These are phyloP conservation scores for Colletotrichum lupini DNA, from an alignment of 2,329 filamentous ascomycete genomes.

Conservation along the genomic window DNA sequence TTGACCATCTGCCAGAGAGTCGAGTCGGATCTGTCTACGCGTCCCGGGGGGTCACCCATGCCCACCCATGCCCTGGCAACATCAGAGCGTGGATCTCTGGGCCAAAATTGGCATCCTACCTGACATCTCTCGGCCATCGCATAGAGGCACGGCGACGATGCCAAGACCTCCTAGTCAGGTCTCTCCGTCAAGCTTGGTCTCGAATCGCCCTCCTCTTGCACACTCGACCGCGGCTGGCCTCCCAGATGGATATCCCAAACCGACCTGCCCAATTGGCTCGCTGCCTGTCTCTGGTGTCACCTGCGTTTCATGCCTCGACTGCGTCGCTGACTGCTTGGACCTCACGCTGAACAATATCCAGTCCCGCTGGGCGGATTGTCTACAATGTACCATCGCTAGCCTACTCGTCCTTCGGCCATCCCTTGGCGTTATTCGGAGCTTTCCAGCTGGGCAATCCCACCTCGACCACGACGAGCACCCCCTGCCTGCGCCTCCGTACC, in stretches of 20 bases:
- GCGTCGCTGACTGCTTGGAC: slow-evolving; percentile 29
- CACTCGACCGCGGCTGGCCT: slow-evolving; percentile 8
- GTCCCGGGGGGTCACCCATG: slow-evolving; percentile 6
- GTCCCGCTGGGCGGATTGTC: slow-evolving; percentile 10
- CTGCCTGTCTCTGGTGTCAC: slow-evolving; percentile 32
- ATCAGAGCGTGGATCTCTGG: slow-evolving; percentile 30
- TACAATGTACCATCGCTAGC: background rate
- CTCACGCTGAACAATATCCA: background rate
- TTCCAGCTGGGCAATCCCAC: slow-evolving; percentile 32
- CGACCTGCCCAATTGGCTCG: slow-evolving; percentile 26
- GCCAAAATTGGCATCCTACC: slow-evolving; percentile 33
- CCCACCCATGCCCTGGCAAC: slow-evolving; percentile 6
- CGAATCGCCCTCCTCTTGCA: slow-evolving; percentile 26
- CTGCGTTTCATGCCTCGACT: slow-evolving; percentile 35
- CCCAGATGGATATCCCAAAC: slow-evolving; percentile 26
- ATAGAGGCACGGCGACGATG: slow-evolving; percentile 34
- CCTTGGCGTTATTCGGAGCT: slow-evolving; percentile 28
- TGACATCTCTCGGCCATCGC: slow-evolving; percentile 29
- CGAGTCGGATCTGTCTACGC: slow-evolving; percentile 21
- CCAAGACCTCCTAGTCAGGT: slow-evolving; percentile 33
- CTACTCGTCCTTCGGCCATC: slow-evolving; percentile 1
- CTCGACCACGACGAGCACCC: slow-evolving; percentile 13
- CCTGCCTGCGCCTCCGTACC: slow-evolving; percentile 20
- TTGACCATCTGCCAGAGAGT: slow-evolving; percentile 11
- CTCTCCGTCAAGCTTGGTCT: slow-evolving; percentile 32